These are phyloP conservation scores for Parsonsia alboflavescens DNA, from an alignment of 257 asterid genomes.

Conservation along the genomic window DNA sequence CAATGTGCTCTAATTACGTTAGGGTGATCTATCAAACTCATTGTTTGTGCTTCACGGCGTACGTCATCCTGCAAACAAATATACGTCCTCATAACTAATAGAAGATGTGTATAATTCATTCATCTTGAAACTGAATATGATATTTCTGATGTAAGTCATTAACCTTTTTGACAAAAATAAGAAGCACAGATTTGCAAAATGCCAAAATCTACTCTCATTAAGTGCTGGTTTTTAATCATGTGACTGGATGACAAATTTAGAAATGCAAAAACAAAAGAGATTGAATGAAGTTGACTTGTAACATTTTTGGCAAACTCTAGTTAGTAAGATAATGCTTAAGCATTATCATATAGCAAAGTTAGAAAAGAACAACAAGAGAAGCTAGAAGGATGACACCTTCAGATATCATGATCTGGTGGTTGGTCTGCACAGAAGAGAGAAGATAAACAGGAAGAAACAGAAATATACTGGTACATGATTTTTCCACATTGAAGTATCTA, in stretches of 20 bases:
- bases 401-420: neutral
- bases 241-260: neutral
- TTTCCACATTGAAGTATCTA: neutral
- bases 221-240: neutral
- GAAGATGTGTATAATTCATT: neutral
- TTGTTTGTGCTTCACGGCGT: constrained; percentile 94
- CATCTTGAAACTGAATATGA: neutral
- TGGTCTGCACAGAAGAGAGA: neutral
- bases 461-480: neutral
- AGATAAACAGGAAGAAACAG: neutral
- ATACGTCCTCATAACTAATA: neutral
- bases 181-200: neutral
- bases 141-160: neutral
- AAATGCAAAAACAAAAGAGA: neutral
- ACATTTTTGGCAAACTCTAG: neutral
- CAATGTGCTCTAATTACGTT: constrained; percentile 84
- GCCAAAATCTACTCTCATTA: constrained; percentile 1
- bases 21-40: constrained; percentile 94
- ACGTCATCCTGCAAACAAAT: constrained; percentile 72
- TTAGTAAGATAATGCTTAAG: neutral
- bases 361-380: neutral
- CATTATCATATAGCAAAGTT: neutral
- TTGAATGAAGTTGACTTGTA: neutral
- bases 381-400: neutral
- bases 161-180: neutral